A percentile compares a stretch with the other conserved stretches of the same genome.
Conservation (phyloP, 2,329 filamentous ascomycete species). For the Aspergillus viridinutans region DNA sequence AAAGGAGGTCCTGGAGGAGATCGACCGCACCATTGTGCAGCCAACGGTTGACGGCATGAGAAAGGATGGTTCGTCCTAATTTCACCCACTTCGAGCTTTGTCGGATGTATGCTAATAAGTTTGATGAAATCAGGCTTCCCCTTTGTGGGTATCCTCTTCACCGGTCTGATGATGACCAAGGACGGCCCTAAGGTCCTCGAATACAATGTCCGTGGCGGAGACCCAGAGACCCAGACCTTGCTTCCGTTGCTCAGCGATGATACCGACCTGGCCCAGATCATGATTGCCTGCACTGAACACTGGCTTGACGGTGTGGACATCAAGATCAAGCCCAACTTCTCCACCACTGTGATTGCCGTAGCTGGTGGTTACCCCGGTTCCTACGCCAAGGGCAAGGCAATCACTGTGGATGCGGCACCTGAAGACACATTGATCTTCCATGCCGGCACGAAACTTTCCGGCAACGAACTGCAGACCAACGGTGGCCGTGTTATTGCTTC, state of each 20-base stretch:
- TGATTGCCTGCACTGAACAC: constrained; percentile 77
- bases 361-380: constrained; percentile 84
- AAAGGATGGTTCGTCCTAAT: constrained; percentile 60
- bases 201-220: constrained; percentile 90
- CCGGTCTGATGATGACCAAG: constrained; percentile 85
- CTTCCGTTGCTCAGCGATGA: constrained; percentile 71
- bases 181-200: constrained; percentile 77
- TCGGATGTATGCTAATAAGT: background rate
- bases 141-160: constrained; percentile 44
- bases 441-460: constrained; percentile 70
- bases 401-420: constrained; percentile 53
- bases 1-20: constrained; percentile 67
- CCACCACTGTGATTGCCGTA: constrained; percentile 89
- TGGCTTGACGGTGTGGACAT: constrained; percentile 67
- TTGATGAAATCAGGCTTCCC: constrained; percentile 29
- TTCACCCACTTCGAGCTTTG: constrained; percentile 70
- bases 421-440: constrained; percentile 76
- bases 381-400: constrained; percentile 73
- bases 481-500: constrained; percentile 92
- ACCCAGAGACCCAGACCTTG: constrained; percentile 86
- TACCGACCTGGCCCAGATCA: constrained; percentile 80
- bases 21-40: constrained; percentile 79
- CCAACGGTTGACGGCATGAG: constrained; percentile 88
- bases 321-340: constrained; percentile 65
- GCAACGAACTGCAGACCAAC: constrained; percentile 65